Conservation (phyloP, 352 stramenopile genomes). For the Thalassiosira mediterranea region DNA sequence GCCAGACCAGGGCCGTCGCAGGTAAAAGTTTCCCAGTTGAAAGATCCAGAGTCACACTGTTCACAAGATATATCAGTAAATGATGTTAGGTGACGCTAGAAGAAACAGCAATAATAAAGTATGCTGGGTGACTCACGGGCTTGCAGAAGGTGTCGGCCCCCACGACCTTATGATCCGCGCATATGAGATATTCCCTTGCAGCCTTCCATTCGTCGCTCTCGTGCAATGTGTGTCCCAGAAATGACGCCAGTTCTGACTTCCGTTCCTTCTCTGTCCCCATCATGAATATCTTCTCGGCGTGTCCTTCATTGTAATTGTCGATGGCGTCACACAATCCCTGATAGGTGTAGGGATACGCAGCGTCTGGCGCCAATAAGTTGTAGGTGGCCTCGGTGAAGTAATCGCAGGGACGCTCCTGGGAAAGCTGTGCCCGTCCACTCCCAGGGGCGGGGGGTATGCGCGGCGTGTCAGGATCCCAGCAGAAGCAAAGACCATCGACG, state of each 20-base stretch:
- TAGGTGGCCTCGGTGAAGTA: constrained; percentile 51
- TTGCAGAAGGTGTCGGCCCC: constrained; percentile 50
- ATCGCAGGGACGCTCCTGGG: constrained; percentile 48
- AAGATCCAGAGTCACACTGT: constrained; percentile 45
- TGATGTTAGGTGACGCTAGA: too few relatives aligned
- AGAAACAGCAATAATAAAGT: too few relatives aligned
- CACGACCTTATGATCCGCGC: constrained; percentile 43
- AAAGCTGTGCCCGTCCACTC: constrained; percentile 38
- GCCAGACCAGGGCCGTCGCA: constrained; percentile 44
- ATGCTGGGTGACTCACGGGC: too few relatives aligned
- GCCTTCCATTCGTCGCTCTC: constrained; percentile 57
- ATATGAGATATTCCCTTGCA: constrained; percentile 56
- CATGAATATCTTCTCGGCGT: constrained; percentile 62
- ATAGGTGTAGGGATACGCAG: constrained; percentile 51
- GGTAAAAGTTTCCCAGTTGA: constrained; percentile 56
- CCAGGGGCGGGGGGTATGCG: constrained; percentile 49
- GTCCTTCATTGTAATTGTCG: constrained; percentile 56
- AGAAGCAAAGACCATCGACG: constrained; percentile 59
- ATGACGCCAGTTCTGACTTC: constrained; percentile 45
- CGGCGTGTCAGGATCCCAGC: constrained; percentile 42
- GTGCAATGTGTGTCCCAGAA: constrained; percentile 54
- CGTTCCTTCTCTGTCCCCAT: constrained; percentile 53
- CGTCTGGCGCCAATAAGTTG: constrained; percentile 41
- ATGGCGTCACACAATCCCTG: constrained; percentile 53
- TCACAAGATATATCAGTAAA: too few relatives aligned